Evolutionary conservation across 202 grass and related monocot genomes (phyloP).

Genomic region (Cymbopogon flexuosus): DNA sequence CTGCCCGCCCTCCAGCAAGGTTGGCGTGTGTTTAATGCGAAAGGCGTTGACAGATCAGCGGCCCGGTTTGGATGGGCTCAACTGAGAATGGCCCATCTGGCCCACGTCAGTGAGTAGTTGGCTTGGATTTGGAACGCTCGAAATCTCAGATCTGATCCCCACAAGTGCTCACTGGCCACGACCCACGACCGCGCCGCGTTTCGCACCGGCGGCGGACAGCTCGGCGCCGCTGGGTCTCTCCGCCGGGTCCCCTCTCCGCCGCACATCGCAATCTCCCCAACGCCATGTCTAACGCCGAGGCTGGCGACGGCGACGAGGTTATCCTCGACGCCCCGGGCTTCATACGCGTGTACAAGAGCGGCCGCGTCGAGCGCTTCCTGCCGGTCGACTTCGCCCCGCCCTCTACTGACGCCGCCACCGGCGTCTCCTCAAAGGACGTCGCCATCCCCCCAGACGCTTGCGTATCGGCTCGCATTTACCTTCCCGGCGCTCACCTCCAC

Average conservation of each 20-base stretch:
- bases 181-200: background rate
- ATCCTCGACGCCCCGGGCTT: conserved; percentile 55
- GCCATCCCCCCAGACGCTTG: conserved; percentile 22
- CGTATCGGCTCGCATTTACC: conserved; percentile 42
- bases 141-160: background rate
- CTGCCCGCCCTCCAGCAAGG: background rate
- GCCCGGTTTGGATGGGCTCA: background rate
- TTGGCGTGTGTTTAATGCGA: background rate
- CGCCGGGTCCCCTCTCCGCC: background rate
- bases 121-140: background rate
- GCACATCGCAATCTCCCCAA: background rate
- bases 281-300: conserved; percentile 26
- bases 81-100: conserved; percentile 13
- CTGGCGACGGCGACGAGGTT: conserved; percentile 40
- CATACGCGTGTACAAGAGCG: conserved; percentile 65
- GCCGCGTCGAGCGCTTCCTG: conserved; percentile 67
- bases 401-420: conserved; percentile 31
- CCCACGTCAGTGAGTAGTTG: background rate
- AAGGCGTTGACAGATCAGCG: background rate
- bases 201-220: background rate
- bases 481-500: conserved; percentile 16
- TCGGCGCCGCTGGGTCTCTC: background rate
- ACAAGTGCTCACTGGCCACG: background rate
- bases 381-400: conserved; percentile 45
- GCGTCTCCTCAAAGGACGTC: conserved; percentile 55